Base-by-base conservation (phyloP, 2,329 filamentous ascomycete genomes). In the Lachnellula subtilissima region DNA sequence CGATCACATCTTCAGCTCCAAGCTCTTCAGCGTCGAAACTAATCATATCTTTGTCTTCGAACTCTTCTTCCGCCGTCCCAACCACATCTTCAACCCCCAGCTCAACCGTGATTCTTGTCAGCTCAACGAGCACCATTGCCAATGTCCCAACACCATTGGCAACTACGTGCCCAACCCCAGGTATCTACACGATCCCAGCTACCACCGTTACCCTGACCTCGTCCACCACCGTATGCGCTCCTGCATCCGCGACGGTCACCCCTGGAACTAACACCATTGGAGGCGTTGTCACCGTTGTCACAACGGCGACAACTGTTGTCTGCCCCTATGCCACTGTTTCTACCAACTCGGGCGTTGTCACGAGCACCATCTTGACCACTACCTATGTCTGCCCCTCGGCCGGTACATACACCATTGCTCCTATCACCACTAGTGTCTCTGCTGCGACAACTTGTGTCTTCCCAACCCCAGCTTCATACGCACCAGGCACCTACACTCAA, bases 331-430 rank as follows among this genome's bases (percentile, higher is more conserved):
- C 87, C 64, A 84, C 84, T 58, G 79, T 83, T 65, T 78, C 79
- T 65, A 86, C 85, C 63, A 74, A 71, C 55, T 75, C 73, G 61
- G 80, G 80, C 62, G 80, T 82, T 50, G 80, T 82, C 56, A 89
- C 84, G 74, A 88, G 80, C 75, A 77, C 85, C 65, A 82, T 90
- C 67, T 76, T 81, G 74, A 82, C 77, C 65, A 91, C 87, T 68
- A 85, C 84, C 68, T 89, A 86, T 69, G 81, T 87, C 69, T 91
- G 87, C 84, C 86, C 87, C 60, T 77, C 77, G 50, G 78, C 86
- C 67, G 88, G 88, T 71, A 89, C 85, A 55, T 91, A 90, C 80
- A 90, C 85, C 70, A 85, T 91, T 65, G 84, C 79, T 63, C 84
- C 87, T 55, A 78, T 79, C 70, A 88, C 84, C 69, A 87, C 84